Conservation (phyloP, 192 early-diverging fungal species). For the Globomyces pollinis-pini region DNA sequence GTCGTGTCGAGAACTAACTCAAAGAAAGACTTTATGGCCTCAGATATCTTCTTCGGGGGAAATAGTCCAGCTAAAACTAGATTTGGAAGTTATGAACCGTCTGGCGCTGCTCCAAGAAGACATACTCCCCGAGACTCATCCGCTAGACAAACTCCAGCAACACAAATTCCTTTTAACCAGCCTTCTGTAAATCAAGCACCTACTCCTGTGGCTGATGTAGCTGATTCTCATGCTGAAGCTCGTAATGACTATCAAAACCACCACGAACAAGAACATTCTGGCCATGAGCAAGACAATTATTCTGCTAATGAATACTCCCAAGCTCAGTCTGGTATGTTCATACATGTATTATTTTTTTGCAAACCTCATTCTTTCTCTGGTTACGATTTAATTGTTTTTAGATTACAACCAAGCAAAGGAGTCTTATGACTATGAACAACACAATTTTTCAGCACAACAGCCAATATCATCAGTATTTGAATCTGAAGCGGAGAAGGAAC, state of each 20-base stretch:
- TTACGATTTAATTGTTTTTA: too few relatives aligned
- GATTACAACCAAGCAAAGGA: neutral
- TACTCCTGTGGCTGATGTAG: too few relatives aligned
- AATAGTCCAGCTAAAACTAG: conserved; percentile 1
- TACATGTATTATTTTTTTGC: neutral
- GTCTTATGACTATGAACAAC: neutral
- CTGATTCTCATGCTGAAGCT: too few relatives aligned
- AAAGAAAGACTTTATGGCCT: conserved; percentile 2
- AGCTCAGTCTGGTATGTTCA: neutral
- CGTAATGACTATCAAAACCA: too few relatives aligned
- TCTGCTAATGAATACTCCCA: neutral
- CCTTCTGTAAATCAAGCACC: too few relatives aligned
- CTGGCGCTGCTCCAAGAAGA: neutral
- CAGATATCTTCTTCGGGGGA: conserved; percentile 10
- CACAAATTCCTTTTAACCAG: neutral
- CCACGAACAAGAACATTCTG: neutral
- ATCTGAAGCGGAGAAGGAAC: neutral
- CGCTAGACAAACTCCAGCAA: neutral
- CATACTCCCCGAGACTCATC: neutral
- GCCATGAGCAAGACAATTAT: neutral
- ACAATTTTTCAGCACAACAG: neutral
- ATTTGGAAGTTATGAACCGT: conserved; percentile 9
- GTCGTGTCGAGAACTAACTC: neutral
- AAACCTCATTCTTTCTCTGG: neutral
- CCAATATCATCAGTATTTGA: conserved; percentile 2